These are phyloP conservation scores for sunflower (Helianthus annuus) DNA, from an alignment of 129 eudicot genomes.

Conservation along the genomic window DNA sequence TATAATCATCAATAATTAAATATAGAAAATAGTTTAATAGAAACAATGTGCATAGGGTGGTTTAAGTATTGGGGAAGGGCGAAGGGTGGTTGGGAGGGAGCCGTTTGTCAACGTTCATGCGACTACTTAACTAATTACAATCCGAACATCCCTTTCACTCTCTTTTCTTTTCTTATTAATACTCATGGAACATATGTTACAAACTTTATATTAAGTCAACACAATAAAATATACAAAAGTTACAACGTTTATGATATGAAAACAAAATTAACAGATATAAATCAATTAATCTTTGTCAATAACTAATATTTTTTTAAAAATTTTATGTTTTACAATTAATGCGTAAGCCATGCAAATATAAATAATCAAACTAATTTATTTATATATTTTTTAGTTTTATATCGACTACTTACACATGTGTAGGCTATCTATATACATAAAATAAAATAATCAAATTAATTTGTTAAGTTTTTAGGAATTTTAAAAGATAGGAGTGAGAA, in stretches of 20 bases:
- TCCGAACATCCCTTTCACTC: slow-evolving; percentile 60
- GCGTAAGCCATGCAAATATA: too few relatives aligned
- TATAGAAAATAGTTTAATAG: neutral
- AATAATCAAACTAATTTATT: too few relatives aligned
- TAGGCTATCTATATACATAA: too few relatives aligned
- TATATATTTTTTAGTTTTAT: too few relatives aligned
- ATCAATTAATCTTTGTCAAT: neutral
- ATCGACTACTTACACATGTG: too few relatives aligned
- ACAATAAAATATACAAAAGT: too few relatives aligned
- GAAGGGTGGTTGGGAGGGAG: slow-evolving; percentile 34
- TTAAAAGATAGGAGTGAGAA: too few relatives aligned
- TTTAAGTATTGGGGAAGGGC: slow-evolving; percentile 22
- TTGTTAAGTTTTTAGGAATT: too few relatives aligned
- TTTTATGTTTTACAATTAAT: too few relatives aligned
- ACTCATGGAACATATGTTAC: neutral
- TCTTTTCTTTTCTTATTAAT: neutral
- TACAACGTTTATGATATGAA: too few relatives aligned
- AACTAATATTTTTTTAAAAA: too few relatives aligned
- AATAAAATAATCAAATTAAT: too few relatives aligned
- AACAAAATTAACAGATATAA: neutral
- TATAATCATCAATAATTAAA: neutral
- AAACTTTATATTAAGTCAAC: neutral
- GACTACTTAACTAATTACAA: slow-evolving; percentile 68
- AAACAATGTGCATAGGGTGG: slow-evolving; percentile 7
- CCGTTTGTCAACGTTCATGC: slow-evolving; percentile 35